phyloP scores from a whole-genome alignment of 2,329 filamentous ascomycete species.

The Trichoderma atrobrunneum region DNA sequence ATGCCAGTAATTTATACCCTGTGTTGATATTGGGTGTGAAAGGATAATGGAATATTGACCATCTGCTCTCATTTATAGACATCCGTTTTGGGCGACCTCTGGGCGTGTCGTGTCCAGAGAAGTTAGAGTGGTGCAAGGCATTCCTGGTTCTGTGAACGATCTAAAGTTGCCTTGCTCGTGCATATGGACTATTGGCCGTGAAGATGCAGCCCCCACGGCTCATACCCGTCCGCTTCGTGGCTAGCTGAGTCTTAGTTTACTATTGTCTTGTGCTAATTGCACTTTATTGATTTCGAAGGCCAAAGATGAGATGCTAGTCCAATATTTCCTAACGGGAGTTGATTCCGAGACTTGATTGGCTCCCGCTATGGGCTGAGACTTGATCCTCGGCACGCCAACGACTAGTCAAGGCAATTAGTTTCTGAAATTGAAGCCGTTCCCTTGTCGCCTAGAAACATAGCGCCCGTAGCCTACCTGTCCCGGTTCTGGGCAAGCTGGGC shows the following conservation, averaged over 20 bases:
- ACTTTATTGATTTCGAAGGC: not conserved
- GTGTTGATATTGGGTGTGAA: not conserved
- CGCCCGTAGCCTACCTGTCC: not conserved
- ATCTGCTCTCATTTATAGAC: not conserved
- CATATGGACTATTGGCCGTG: not conserved
- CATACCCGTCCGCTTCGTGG: not conserved
- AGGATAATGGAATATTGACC: not conserved
- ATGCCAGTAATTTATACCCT: not conserved
- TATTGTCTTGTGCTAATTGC: not conserved
- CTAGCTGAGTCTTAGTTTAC: not conserved
- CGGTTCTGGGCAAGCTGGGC: not conserved
- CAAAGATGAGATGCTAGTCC: not conserved
- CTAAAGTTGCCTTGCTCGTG: not conserved
- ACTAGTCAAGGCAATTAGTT: not conserved
- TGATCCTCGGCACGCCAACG: not conserved
- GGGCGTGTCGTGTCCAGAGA: not conserved
- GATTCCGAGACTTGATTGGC: not conserved
- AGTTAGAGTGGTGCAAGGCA: not conserved
- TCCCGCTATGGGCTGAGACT: not conserved
- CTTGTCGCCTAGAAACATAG: not conserved
- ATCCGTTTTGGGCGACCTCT: not conserved
- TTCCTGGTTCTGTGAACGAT: not conserved
- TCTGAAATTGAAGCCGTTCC: not conserved
- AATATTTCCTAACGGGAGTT: not conserved
- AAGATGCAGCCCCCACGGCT: not conserved